Evolutionary conservation across 1,139 yeast genomes (phyloP).

Genomic region (Candida glucosophila): DNA sequence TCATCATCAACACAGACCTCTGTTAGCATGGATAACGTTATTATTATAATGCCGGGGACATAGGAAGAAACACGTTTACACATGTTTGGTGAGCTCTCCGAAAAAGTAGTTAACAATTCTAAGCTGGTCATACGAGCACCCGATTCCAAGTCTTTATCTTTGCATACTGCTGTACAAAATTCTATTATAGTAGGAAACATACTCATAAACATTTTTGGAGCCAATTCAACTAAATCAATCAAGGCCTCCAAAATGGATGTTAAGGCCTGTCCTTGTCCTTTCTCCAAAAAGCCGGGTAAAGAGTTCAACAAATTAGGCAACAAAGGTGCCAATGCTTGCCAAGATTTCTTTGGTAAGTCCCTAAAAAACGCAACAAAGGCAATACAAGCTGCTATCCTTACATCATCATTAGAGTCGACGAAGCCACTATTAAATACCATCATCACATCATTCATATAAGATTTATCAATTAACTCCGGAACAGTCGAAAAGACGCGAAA

Average conservation of each 20-base stretch:
- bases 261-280: conserved; percentile 72
- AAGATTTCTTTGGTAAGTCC: conserved; percentile 64
- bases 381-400: conserved; percentile 83
- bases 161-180: conserved; percentile 74
- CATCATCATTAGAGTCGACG: conserved; percentile 69
- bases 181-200: conserved; percentile 83
- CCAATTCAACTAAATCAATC: conserved; percentile 84
- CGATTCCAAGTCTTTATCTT: conserved; percentile 72
- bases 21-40: conserved; percentile 78
- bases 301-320: conserved; percentile 81
- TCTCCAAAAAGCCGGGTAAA: conserved; percentile 73
- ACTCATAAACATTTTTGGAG: conserved; percentile 88
- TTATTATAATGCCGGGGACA: conserved; percentile 62
- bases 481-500: conserved; percentile 82
- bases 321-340: conserved; percentile 71
- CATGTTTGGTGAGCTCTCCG: conserved; percentile 93
- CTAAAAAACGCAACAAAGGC: conserved; percentile 90
- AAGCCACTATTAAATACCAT: conserved; percentile 76
- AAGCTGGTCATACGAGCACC: conserved; percentile 80
- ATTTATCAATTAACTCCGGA: conserved; percentile 66
- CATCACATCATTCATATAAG: conserved; percentile 46
- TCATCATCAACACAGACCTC: conserved; percentile 87
- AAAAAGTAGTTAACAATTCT: conserved; percentile 80
- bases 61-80: conserved; percentile 74
- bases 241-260: conserved; percentile 83